These are phyloP conservation scores for Puccinia coronata DNA, from an alignment of 1,284 basidiomycete genomes.

Conservation along the genomic window DNA sequence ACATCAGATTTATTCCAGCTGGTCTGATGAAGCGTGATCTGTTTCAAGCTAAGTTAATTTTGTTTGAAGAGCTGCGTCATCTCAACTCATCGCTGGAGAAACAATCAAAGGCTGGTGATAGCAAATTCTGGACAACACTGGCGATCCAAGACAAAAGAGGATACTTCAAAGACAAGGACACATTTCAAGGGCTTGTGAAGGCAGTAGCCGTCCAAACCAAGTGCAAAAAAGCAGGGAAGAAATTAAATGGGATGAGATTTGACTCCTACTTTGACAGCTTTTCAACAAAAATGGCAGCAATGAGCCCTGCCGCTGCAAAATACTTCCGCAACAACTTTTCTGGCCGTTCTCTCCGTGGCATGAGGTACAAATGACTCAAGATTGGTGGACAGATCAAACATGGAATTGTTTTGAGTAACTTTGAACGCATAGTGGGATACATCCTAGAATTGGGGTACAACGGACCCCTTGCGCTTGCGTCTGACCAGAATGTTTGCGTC, in stretches of 20 bases:
- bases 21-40: neutral
- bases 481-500: slow-evolving; percentile 20
- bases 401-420: slow-evolving; percentile 16
- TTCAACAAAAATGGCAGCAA: slow-evolving; percentile 18
- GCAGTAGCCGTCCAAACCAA: neutral
- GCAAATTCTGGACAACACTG: neutral
- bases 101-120: neutral
- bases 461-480: slow-evolving; percentile 14
- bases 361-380: neutral
- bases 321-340: slow-evolving; percentile 5
- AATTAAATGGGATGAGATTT: slow-evolving; percentile 13
- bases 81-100: slow-evolving; percentile 14
- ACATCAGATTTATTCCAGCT: neutral
- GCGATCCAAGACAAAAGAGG: slow-evolving; percentile 5
- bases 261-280: slow-evolving; percentile 4
- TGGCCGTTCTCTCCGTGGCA: neutral
- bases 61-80: neutral
- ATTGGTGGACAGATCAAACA: slow-evolving; percentile 7
- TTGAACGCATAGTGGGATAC: slow-evolving; percentile 2
- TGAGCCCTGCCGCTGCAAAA: slow-evolving; percentile 17
- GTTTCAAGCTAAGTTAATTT: neutral
- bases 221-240: slow-evolving; percentile 12
- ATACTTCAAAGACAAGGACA: neutral
- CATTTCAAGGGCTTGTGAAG: slow-evolving; percentile 19
- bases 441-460: neutral